A percentile compares a stretch with the other conserved stretches of the same genome.
Evolutionary conservation across 768 basidiomycete genomes (phyloP).

Genomic region (Macrocybe gigantea): DNA sequence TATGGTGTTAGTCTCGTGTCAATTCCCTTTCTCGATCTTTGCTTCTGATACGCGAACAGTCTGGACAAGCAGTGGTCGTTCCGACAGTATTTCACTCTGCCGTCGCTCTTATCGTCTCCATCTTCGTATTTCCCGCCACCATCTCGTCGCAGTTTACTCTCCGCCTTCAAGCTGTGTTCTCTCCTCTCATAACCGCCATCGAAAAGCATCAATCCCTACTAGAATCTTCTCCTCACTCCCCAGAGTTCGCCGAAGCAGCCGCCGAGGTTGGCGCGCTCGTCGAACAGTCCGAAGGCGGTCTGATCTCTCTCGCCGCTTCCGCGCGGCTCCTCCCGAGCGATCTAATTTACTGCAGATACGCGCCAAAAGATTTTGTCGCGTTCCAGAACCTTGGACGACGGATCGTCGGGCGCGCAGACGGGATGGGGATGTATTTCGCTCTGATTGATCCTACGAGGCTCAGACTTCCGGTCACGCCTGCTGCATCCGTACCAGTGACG

Average conservation of each 20-base stretch:
- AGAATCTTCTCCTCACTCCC: conserved; percentile 31
- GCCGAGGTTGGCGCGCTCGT: conserved; percentile 23
- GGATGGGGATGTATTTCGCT: conserved; percentile 55
- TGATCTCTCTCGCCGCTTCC: conserved; percentile 48
- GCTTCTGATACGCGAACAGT: conserved; percentile 16
- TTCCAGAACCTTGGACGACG: conserved; percentile 46
- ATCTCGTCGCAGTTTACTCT: conserved; percentile 54
- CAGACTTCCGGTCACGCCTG: conserved; percentile 47
- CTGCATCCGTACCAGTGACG: conserved; percentile 24
- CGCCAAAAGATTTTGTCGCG: conserved; percentile 46
- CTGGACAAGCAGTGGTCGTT: conserved; percentile 47
- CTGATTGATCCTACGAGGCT: conserved; percentile 61
- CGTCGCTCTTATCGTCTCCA: conserved; percentile 43
- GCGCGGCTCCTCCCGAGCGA: conserved; percentile 52
- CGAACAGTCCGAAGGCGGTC: conserved; percentile 38
- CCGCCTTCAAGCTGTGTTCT: conserved; percentile 40
- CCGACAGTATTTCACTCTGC: conserved; percentile 58
- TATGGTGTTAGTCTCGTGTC: conserved; percentile 34
- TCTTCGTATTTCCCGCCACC: conserved; percentile 57
- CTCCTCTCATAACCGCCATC: conserved; percentile 40
- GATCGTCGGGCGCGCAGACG: conserved; percentile 53
- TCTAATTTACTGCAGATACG: conserved; percentile 53
- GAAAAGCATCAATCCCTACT: conserved; percentile 42
- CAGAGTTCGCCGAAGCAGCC: conserved; percentile 28
- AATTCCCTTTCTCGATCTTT: neutral